Base-by-base conservation (phyloP, 1,139 yeast genomes). In the Kodamaea arcana region DNA sequence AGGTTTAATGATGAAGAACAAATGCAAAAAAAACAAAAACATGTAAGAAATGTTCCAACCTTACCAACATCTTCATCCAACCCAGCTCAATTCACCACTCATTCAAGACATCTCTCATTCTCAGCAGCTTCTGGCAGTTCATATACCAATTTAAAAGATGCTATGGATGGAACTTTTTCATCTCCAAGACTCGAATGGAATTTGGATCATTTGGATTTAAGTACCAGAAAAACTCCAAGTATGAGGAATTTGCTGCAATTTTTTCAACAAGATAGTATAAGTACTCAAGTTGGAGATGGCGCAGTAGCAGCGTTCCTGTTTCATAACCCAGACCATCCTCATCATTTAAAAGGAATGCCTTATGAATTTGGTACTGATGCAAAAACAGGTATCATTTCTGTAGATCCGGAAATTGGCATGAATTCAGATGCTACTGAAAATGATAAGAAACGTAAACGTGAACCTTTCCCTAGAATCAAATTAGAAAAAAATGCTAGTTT, bases 51-150 rank as follows among this genome's bases (percentile, higher is more conserved):
- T 24, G 25, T 28, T 22, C 25, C 23, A 26, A 29, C 23, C 15
- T n/a, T 30, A 15, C 30, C 18, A 33, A 29, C 26, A 27, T 20
- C 17, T 20, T 21, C 25, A 15, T 18, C 33, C 24, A 34, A 24
- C 17, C 26, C 29, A 11, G 21, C 33, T n/a, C 16, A 24, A 12
- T 25, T 25, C 11, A 25, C 28, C 8, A 12, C 28, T 14, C 26
- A 24, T 17, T 27, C 30, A 4, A 48, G 95, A 27, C 92, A 83
- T 51, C 82, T 84, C 21, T 86, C 95, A 1, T 88, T 85, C 52
- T 79, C 88, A 4, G 96, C 96, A 0, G 78, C 87, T 1, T 75
- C 86, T 10, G 78, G 87, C 0, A 62, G 74, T 10, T 78, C 94
- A 0, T 87, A 87, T 51, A 72, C 85, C 3, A 75, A 74, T 30